Evolutionary conservation across 2,329 filamentous ascomycete genomes (phyloP), one percentile per base, ranked within the genome.

Genomic region (Aureobasidium uvarum): DNA sequence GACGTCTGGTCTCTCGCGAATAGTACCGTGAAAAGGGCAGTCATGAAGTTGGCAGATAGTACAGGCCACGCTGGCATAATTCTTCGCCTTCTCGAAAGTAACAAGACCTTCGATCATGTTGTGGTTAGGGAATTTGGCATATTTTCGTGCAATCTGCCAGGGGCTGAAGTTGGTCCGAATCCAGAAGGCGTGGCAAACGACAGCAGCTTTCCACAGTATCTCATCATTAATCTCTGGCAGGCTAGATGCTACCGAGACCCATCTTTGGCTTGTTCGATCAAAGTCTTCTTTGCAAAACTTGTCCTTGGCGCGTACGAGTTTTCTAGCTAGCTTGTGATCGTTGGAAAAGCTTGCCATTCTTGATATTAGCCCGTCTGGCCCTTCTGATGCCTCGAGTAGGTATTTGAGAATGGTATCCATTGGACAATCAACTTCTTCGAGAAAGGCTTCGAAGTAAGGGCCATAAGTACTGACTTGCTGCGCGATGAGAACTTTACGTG

Each of bases 21-120:
- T 69, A 55, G 78, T 76, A 1, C 79, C 79, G 65, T 81, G 79
- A 38, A 75, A 75, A 1, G 74, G 72, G 64, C 79, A 81, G 28
- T 76, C 68, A 54, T 77, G 74, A 48, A 73, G 25, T 20, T 67
- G 63, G 43, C 62, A 67, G 8, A 66, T 55, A n/a, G 55, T 39
- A 38, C 56, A 66, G 16, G 62, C 51, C 10, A 65, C 48, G 13
- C 71, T 45, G 18, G 67, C 58, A 13, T 72, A 68, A 46, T 31
- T 31, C 20, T 46, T 28, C 36, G 18, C 31, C 20, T 11, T 69
- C 25, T 68, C 60, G 48, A 18, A 52, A 38, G 28, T 62, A 25
- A 36, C 54, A 51, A 51, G 45, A 6, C 55, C 48, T 23, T 66
- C 62, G 13, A 72, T 51, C n/a, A 66, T 62, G 23, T 72, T 68